Conservation (phyloP, 352 stramenopile species). For the Globisporangium orthogonon region DNA sequence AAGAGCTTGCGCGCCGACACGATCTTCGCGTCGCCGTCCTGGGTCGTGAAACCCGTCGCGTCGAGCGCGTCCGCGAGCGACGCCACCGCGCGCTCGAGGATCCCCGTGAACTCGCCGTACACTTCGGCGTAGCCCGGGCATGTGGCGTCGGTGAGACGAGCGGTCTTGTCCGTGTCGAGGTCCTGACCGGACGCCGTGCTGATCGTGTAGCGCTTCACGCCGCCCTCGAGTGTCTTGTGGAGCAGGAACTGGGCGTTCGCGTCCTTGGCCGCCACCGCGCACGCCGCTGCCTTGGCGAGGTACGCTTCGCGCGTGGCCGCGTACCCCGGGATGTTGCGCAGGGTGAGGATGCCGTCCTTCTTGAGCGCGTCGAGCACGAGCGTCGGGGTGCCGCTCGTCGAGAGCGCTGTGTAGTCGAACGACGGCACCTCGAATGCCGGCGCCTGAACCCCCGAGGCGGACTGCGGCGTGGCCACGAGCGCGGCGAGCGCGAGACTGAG, state of each 20-base stretch:
- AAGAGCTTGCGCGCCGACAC: slow-evolving; percentile 46
- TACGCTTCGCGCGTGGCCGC: slow-evolving; percentile 31
- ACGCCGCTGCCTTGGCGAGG: slow-evolving; percentile 36
- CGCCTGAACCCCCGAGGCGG: not conserved
- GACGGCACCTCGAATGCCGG: slow-evolving; percentile 38
- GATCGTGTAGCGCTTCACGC: slow-evolving; percentile 68
- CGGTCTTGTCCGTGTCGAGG: slow-evolving; percentile 16
- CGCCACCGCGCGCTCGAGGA: slow-evolving; percentile 42
- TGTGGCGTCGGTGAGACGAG: slow-evolving; percentile 14
- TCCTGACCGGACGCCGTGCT: slow-evolving; percentile 40
- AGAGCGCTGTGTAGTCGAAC: slow-evolving; percentile 49
- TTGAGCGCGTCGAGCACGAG: slow-evolving; percentile 46
- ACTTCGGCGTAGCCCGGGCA: slow-evolving; percentile 34
- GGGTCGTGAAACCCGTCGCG: slow-evolving; percentile 30
- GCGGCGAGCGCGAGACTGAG: slow-evolving; percentile 8
- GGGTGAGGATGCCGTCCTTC: slow-evolving; percentile 57
- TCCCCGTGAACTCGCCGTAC: slow-evolving; percentile 34
- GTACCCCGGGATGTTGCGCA: slow-evolving; percentile 59
- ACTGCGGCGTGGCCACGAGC: not conserved
- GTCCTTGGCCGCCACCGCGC: slow-evolving; percentile 28
- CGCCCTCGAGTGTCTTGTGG: slow-evolving; percentile 52
- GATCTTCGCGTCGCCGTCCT: slow-evolving; percentile 27
- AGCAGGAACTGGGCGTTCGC: slow-evolving; percentile 33
- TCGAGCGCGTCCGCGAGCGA: slow-evolving; percentile 38
- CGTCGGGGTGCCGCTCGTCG: slow-evolving; percentile 21